These are phyloP conservation scores for Paracorniculantispora psalliotae DNA, from an alignment of 2,329 filamentous ascomycete species.

Conservation along the genomic window DNA sequence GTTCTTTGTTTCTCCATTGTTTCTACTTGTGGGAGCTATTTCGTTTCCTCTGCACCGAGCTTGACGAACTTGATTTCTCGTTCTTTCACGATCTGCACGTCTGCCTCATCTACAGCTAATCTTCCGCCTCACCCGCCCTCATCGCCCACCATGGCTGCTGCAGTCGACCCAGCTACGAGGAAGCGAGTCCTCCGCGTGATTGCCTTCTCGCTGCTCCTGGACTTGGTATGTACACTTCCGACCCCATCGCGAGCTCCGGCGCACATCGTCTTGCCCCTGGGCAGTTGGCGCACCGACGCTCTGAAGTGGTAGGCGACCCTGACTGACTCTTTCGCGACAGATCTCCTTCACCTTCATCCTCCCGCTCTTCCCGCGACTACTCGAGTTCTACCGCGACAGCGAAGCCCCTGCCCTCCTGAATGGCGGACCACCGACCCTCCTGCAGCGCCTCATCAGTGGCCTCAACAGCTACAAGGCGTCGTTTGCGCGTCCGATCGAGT, in stretches of 20 bases:
- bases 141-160: constrained; percentile 31
- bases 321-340: constrained; percentile 50
- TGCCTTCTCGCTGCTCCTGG: constrained; percentile 82
- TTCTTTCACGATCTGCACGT: background rate
- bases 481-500: constrained; percentile 89
- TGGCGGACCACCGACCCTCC: constrained; percentile 56
- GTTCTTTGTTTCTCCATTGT: background rate
- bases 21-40: no score
- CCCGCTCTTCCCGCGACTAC: constrained; percentile 87
- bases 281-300: background rate
- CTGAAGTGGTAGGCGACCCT: background rate
- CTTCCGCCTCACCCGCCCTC: background rate
- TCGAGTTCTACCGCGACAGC: constrained; percentile 90
- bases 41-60: background rate
- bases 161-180: constrained; percentile 51
- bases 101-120: background rate
- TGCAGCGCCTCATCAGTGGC: constrained; percentile 73
- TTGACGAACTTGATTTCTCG: background rate
- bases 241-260: background rate
- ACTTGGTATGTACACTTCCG: constrained; percentile 60
- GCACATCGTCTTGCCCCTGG: background rate
- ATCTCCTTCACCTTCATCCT: constrained; percentile 99
- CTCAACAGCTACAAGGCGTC: constrained; percentile 93
- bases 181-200: constrained; percentile 83
- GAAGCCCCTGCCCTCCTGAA: constrained; percentile 53